Percentiles rank a stretch among this genome's conserved stretches.
phyloP scores from a whole-genome alignment of 2,329 filamentous ascomycete genomes.

The Fusarium subtropicale region DNA sequence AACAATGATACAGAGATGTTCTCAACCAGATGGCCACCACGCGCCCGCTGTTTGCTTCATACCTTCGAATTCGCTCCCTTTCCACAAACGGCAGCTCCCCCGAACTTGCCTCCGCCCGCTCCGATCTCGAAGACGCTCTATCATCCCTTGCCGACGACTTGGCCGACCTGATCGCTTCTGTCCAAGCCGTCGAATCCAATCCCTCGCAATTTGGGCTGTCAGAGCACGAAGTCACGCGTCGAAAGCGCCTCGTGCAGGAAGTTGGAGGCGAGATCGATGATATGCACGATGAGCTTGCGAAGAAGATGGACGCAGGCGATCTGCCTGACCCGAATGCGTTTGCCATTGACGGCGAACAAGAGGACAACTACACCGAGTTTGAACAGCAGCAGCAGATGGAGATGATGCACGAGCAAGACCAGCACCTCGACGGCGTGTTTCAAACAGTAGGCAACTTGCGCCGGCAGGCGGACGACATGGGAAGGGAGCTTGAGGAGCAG shows the following conservation, averaged over 20 bases:
- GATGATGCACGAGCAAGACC: conserved; percentile 95
- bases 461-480: conserved; percentile 94
- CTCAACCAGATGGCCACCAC: conserved; percentile 83
- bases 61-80: conserved; percentile 93
- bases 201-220: conserved; percentile 90
- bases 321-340: conserved; percentile 66
- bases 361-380: conserved; percentile 77
- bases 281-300: conserved; percentile 85
- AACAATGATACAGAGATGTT: conserved; percentile 76
- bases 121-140: conserved; percentile 75
- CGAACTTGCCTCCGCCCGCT: conserved; percentile 83
- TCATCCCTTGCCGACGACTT: conserved; percentile 83
- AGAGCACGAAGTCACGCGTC: conserved; percentile 81
- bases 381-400: conserved; percentile 91
- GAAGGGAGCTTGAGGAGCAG: conserved; percentile 95
- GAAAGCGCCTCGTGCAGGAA: conserved; percentile 86
- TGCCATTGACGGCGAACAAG: conserved; percentile 64
- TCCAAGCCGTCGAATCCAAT: conserved; percentile 87
- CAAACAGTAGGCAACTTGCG: conserved; percentile 91
- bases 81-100: conserved; percentile 77
- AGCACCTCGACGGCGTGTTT: conserved; percentile 92
- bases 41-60: conserved; percentile 91
- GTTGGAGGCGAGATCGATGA: conserved; percentile 89
- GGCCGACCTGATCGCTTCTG: conserved; percentile 86
- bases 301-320: conserved; percentile 63